Conservation (phyloP, 371 early-diverging fungal genomes). For the Apophysomyces ossiformis region DNA sequence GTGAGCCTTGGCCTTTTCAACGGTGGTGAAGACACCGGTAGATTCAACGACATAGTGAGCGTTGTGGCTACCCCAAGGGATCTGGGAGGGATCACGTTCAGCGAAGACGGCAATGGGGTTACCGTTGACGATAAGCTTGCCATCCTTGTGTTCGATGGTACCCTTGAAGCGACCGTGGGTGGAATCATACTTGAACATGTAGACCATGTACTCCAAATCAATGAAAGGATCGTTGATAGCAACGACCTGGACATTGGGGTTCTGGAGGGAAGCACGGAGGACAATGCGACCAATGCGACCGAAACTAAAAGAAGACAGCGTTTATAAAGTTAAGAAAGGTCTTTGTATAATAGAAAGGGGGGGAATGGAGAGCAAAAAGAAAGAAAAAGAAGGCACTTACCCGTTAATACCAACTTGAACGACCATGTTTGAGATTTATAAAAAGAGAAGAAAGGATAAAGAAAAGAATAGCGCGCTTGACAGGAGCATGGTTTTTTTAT, state of each 20-base stretch:
- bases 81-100: conserved; percentile 81
- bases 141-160: conserved; percentile 74
- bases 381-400: conserved; percentile 48
- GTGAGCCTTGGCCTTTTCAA: conserved; percentile 89
- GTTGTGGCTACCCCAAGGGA: conserved; percentile 89
- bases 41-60: conserved; percentile 98
- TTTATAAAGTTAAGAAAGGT: no score
- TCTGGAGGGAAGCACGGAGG: conserved; percentile 85
- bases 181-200: conserved; percentile 98
- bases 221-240: conserved; percentile 99
- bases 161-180: conserved; percentile 95
- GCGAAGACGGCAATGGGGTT: conserved; percentile 75
- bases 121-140: conserved; percentile 88
- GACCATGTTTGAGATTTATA: conserved; percentile 35
- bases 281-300: conserved; percentile 99
- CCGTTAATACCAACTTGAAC: conserved; percentile 95
- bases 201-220: conserved; percentile 94
- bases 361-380: no score
- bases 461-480: conserved; percentile 10
- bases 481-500: conserved; percentile 19
- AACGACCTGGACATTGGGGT: conserved; percentile 84
- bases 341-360: no score
- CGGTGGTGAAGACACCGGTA: conserved; percentile 97
- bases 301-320: conserved; percentile 58
- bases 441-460: conserved; percentile 19